These are phyloP conservation scores for Torulaspora quercuum DNA, from an alignment of 805 yeast species.

Conservation along the genomic window DNA sequence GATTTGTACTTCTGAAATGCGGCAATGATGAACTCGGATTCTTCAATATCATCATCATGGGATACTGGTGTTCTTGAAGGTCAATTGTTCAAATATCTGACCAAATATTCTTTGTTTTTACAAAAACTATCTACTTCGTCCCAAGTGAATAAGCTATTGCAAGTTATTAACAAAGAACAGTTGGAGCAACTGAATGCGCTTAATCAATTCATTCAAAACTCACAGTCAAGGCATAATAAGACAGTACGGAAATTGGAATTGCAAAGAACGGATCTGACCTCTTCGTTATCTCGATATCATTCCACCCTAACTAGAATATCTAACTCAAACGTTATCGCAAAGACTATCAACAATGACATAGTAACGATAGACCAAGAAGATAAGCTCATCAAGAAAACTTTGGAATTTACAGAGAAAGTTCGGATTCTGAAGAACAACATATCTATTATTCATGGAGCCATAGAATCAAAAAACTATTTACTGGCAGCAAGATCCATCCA, in stretches of 20 bases:
- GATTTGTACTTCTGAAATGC: too few species aligned
- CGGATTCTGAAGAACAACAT: slow-evolving; percentile 64
- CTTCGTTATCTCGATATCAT: slow-evolving; percentile 55
- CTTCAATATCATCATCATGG: slow-evolving; percentile 7
- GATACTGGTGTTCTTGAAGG: slow-evolving; percentile 22
- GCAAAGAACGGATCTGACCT: slow-evolving; percentile 58
- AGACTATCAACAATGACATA: slow-evolving; percentile 64
- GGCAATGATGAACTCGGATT: too few species aligned
- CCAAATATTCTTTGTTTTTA: slow-evolving; percentile 28
- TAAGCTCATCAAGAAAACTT: slow-evolving; percentile 56
- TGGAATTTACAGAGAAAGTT: slow-evolving; percentile 61
- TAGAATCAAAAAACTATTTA: slow-evolving; percentile 60
- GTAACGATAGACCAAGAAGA: slow-evolving; percentile 68
- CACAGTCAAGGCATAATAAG: slow-evolving; percentile 27
- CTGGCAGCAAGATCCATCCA: slow-evolving; percentile 70
- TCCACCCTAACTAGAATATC: slow-evolving; percentile 52
- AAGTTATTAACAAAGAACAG: slow-evolving; percentile 24
- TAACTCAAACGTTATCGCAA: slow-evolving; percentile 62
- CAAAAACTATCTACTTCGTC: slow-evolving; percentile 32
- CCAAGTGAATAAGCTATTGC: slow-evolving; percentile 29
- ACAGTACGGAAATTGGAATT: slow-evolving; percentile 50
- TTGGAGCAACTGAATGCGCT: slow-evolving; percentile 16
- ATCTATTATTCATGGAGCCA: slow-evolving; percentile 61
- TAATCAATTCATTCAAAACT: slow-evolving; percentile 22
- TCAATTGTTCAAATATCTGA: slow-evolving; percentile 28